phyloP scores from a whole-genome alignment of 441 rosid genomes.

The Eruca vesicaria region DNA sequence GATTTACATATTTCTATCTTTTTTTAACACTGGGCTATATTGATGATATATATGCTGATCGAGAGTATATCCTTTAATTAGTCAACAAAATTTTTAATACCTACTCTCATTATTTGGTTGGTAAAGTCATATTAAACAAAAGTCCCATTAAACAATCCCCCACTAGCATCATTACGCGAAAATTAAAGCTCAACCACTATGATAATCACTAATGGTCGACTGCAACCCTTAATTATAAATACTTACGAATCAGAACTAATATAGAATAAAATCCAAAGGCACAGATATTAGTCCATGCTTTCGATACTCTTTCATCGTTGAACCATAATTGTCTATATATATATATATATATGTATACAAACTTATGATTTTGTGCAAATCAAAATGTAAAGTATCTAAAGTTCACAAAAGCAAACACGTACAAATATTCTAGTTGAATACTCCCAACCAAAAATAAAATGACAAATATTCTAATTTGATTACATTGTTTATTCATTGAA shows the following conservation, averaged over 20 bases:
- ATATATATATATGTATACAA: too few relatives aligned
- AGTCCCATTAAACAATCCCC: background rate
- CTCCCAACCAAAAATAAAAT: background rate
- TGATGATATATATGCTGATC: background rate
- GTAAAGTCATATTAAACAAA: constrained; percentile 6
- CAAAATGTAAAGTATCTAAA: constrained; percentile 13
- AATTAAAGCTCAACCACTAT: constrained; percentile 12
- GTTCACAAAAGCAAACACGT: background rate
- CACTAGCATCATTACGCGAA: constrained; percentile 8
- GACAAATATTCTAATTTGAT: constrained; percentile 2
- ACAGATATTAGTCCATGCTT: background rate
- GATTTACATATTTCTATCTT: background rate
- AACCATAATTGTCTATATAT: background rate
- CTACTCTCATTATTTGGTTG: constrained; percentile 18
- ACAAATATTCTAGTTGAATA: constrained; percentile 1
- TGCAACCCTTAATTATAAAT: constrained; percentile 1
- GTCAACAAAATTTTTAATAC: constrained; percentile 18
- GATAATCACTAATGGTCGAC: background rate
- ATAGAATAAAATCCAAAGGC: background rate
- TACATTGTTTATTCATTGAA: constrained; percentile 18
- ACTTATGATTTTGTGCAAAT: background rate
- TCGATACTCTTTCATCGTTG: constrained; percentile 7
- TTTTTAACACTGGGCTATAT: background rate
- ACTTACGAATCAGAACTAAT: background rate
- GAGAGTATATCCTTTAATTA: background rate